phyloP scores from a whole-genome alignment of 768 basidiomycete species.

The Termitomyces sp. region DNA sequence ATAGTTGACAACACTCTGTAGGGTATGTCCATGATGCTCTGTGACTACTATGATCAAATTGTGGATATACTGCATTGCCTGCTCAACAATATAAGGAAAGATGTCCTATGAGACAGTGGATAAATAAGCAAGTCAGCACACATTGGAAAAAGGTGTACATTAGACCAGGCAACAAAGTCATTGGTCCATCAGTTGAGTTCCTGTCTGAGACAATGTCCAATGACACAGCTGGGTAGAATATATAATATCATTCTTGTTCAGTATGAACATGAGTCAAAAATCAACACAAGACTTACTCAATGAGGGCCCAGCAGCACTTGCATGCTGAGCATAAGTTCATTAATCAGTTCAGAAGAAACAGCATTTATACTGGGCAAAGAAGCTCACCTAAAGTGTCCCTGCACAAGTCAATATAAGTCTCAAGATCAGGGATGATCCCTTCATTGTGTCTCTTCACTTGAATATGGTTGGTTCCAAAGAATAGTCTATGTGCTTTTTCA shows the following conservation, averaged over 20 bases:
- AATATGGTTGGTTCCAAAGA: constrained; percentile 62
- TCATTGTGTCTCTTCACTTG: constrained; percentile 55
- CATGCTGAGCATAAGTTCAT: constrained; percentile 39
- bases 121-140: neutral
- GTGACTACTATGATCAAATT: constrained; percentile 70
- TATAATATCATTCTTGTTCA: constrained; percentile 17
- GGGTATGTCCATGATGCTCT: constrained; percentile 47
- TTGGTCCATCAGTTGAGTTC: constrained; percentile 70
- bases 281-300: constrained; percentile 55
- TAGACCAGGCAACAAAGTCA: constrained; percentile 80
- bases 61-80: constrained; percentile 62
- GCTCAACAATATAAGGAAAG: constrained; percentile 72
- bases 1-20: constrained; percentile 60
- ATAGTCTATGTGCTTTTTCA: constrained; percentile 60
- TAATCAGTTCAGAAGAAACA: constrained; percentile 5
- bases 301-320: constrained; percentile 70
- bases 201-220: constrained; percentile 55
- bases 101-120: too few species aligned
- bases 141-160: constrained; percentile 34
- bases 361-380: neutral
- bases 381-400: constrained; percentile 63
- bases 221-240: constrained; percentile 71
- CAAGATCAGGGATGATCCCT: constrained; percentile 58
- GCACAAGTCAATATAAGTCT: constrained; percentile 68
- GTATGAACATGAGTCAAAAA: neutral